Conservation (phyloP, 208 protist species). For the Tritrichomonas musculus region DNA sequence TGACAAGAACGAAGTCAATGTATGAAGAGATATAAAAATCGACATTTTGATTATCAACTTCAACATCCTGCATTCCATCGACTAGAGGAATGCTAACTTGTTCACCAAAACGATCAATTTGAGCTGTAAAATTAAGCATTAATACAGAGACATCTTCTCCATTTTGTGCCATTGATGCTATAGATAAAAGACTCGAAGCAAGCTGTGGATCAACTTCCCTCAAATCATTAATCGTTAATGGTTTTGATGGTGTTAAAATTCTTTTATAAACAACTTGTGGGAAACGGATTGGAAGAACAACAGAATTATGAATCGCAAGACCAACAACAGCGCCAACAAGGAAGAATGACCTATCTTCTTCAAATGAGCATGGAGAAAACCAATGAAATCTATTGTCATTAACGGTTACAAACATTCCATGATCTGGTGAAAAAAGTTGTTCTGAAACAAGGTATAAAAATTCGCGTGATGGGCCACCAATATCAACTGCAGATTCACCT, state of each 20-base stretch:
- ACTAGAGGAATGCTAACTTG: constrained; percentile 39
- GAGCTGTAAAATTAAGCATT: background rate
- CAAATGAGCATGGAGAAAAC: constrained; percentile 64
- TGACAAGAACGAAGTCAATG: background rate
- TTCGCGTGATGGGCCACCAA: constrained; percentile 81
- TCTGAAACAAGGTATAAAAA: constrained; percentile 81
- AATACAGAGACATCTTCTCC: background rate
- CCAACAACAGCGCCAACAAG: constrained; percentile 57
- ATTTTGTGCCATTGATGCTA: background rate
- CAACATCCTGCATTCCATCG: constrained; percentile 33
- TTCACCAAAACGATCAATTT: constrained; percentile 37
- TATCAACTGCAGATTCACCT: constrained; percentile 79
- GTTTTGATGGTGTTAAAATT: constrained; percentile 7
- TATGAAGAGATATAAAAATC: constrained; percentile 45
- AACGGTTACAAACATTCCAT: constrained; percentile 72
- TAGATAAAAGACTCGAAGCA: background rate
- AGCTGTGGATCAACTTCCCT: constrained; percentile 42
- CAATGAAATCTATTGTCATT: constrained; percentile 60
- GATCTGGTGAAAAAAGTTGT: constrained; percentile 74
- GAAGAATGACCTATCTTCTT: constrained; percentile 35
- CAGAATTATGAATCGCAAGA: constrained; percentile 78
- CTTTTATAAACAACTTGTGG: constrained; percentile 53
- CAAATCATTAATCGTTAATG: constrained; percentile 39
- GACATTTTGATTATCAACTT: constrained; percentile 46
- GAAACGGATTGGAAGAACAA: constrained; percentile 79